phyloP scores from a whole-genome alignment of 2,329 filamentous ascomycete species.

The Davidsoniella virescens region DNA sequence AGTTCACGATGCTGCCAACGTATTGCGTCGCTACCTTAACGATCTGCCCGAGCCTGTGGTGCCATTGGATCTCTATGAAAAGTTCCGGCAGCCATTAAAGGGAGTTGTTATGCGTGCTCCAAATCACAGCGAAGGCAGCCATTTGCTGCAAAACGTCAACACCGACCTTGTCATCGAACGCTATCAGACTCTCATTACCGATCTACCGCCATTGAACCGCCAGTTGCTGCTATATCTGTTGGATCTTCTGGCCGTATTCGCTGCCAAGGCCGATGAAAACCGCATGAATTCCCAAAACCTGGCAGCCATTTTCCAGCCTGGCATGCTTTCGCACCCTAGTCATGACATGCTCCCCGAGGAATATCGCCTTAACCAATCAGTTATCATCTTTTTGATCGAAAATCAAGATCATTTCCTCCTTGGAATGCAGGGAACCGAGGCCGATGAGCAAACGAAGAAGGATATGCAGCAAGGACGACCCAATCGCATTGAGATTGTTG shows the following conservation, averaged over 20 bases:
- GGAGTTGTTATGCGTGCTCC: constrained; percentile 56
- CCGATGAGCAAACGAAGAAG: constrained; percentile 61
- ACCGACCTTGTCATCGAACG: constrained; percentile 58
- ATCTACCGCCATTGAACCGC: constrained; percentile 80
- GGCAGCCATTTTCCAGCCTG: constrained; percentile 93
- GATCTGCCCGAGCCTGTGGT: constrained; percentile 94
- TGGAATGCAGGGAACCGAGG: constrained; percentile 96
- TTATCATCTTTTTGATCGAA: constrained; percentile 93
- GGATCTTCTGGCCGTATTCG: constrained; percentile 88
- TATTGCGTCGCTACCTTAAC: constrained; percentile 87
- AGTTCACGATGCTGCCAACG: constrained; percentile 94
- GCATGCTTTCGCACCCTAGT: constrained; percentile 79
- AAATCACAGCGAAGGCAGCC: constrained; percentile 49
- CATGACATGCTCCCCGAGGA: constrained; percentile 94
- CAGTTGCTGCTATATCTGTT: constrained; percentile 91
- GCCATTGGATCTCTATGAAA: constrained; percentile 80
- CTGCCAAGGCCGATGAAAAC: constrained; percentile 90
- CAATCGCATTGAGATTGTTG: constrained; percentile 16
- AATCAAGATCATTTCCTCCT: constrained; percentile 98
- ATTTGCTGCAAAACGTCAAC: constrained; percentile 47
- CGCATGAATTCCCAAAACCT: constrained; percentile 93
- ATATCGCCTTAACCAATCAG: constrained; percentile 89
- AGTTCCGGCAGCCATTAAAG: constrained; percentile 71
- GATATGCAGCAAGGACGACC: constrained; percentile 54
- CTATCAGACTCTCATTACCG: constrained; percentile 83